A percentile compares a stretch with the other conserved stretches of the same genome.
phyloP scores from a whole-genome alignment of 495 filamentous ascomycete genomes.

The Apiosordaria backusii region DNA sequence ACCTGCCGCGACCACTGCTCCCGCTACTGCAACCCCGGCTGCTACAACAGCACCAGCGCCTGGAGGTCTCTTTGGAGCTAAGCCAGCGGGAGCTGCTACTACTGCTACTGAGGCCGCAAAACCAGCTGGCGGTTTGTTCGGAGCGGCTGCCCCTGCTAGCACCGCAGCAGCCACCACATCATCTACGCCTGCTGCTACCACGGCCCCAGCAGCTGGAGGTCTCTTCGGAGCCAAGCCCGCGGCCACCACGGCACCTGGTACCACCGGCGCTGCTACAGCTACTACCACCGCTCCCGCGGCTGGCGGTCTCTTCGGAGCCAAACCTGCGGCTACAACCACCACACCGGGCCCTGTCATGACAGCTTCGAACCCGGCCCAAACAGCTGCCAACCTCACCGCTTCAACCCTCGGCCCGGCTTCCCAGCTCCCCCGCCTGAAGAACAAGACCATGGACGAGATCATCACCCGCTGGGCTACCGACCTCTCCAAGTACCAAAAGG shows the following conservation, averaged over 20 bases:
- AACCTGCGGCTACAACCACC: conserved; percentile 24
- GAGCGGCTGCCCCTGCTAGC: conserved; percentile 11
- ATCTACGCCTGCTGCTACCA: conserved; percentile 11
- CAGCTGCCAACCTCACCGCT: conserved; percentile 50
- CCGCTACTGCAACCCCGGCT: conserved; percentile 21
- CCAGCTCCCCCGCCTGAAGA: conserved; percentile 85
- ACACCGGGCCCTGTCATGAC: conserved; percentile 18
- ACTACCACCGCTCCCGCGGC: conserved; percentile 28
- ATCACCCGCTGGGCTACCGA: conserved; percentile 97
- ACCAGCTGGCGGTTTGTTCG: conserved; percentile 13
- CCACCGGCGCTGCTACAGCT: conserved; percentile 16
- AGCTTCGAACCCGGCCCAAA: conserved; percentile 24
- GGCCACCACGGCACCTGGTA: conserved; percentile 13
- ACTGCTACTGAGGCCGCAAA: conserved; percentile 1
- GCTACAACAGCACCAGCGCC: conserved; percentile 14
- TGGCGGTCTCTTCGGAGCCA: conserved; percentile 30
- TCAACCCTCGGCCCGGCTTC: conserved; percentile 76
- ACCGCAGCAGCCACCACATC: conserved; percentile 16
- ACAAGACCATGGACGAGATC: conserved; percentile 99
- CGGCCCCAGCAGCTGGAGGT: conserved; percentile 16
- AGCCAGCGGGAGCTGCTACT: not conserved
- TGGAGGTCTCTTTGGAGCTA: not conserved
- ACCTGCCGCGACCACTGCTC: conserved; percentile 12
- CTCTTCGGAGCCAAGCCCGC: conserved; percentile 1
- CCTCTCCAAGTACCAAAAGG: conserved; percentile 89